Evolutionary conservation across 2,329 filamentous ascomycete species (phyloP), one percentile per base, ranked within the genome.

Genomic region (Magnaporthiopsis rhizophila): DNA sequence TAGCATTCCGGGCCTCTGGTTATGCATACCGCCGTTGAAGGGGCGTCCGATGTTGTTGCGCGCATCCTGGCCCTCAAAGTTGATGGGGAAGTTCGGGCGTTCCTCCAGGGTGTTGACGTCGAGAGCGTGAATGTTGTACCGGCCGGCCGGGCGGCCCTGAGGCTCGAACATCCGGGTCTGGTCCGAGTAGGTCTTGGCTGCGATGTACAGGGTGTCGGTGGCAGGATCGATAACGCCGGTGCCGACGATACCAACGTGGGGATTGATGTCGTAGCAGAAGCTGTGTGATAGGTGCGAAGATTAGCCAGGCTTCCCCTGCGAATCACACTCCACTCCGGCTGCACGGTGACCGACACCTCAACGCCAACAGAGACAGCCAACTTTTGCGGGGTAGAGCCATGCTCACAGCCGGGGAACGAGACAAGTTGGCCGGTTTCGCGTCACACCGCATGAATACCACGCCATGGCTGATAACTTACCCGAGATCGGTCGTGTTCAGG

Each of bases 211-310:
- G 2, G 80, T 79, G 56, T 81, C 79, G 0, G 80, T 81, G 21
- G 69, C 74, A 2, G 79, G 78, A 69, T 83, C 81, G 65, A 83
- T 82, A 45, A 81, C 79, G 56, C 80, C 80, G 45, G 81, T 83
- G 0, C 77, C 77, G 3, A 79, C 80, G 24, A 82, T 74, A 58
- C 81, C 81, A 50, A 83, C 73, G 24, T 71, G 71, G 50, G 80
- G 79, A 58, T 77, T 78, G 68, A 82, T 79, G 67, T 81, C 79
- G 34, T 78, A 74, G 65, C 79, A 83, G 65, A 77, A 60, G 13
- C 58, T 60, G 58, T n/a, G 13, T 18, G 38, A 18, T 45, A 7
- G 15, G 38, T 7, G 15, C 13, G 4, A 15, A 45, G 38, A 13
- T 45, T 45, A 45, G 38, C 38, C 38, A 18, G 32, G 11, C 32